Conservation (phyloP, 306 rosid genomes). For the Casuarina glauca region DNA sequence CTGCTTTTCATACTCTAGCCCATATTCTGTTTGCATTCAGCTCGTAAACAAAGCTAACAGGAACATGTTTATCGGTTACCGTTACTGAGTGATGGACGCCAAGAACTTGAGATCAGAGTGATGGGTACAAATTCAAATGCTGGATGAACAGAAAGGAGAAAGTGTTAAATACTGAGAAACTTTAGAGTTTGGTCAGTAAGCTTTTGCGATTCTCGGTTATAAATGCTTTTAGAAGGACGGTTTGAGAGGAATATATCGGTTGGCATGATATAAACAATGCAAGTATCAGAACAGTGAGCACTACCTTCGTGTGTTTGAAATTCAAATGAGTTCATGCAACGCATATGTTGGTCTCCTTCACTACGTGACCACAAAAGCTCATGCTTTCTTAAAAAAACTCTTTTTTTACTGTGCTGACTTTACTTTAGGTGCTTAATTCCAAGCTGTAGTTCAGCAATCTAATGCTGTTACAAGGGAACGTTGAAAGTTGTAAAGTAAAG, state of each 20-base stretch:
- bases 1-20: not conserved
- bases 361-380: not conserved
- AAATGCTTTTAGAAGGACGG: constrained; percentile 30
- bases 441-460: not conserved
- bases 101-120: constrained; percentile 4
- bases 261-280: not conserved
- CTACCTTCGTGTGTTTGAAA: not conserved
- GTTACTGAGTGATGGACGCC: constrained; percentile 14
- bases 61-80: constrained; percentile 22
- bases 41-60: not conserved
- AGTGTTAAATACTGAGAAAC: constrained; percentile 16
- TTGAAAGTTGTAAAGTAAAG: not conserved
- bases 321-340: not conserved
- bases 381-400: not conserved
- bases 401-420: not conserved
- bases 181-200: not conserved
- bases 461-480: not conserved
- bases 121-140: not conserved
- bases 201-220: not conserved
- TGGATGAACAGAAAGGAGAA: not conserved
- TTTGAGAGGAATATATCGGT: constrained; percentile 18
- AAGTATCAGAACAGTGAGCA: not conserved
- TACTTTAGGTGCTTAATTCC: not conserved
- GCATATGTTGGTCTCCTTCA: not conserved
- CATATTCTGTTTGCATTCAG: not conserved